A percentile compares a stretch with the other conserved stretches of the same genome.
phyloP scores from a whole-genome alignment of 331 rosid species.

The Acacia concinna region DNA sequence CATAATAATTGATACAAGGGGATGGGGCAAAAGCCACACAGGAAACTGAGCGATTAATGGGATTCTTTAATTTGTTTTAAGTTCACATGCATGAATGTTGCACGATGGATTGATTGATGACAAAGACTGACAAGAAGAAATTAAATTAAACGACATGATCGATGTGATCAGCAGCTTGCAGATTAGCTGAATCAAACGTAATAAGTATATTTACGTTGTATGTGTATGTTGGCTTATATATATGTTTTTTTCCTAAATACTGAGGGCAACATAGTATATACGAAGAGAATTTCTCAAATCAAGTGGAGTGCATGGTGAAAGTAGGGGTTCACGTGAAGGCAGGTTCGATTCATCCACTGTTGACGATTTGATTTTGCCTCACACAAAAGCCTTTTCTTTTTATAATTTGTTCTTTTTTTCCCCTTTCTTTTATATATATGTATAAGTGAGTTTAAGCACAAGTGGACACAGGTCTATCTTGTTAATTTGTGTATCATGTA shows the following conservation, averaged over 20 bases:
- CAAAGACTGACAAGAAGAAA: background rate
- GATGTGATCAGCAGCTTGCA: background rate
- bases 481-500: too few species aligned
- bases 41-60: background rate
- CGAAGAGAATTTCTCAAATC: background rate
- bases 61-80: slow-evolving; percentile 1
- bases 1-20: background rate
- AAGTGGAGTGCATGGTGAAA: background rate
- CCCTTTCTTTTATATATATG: background rate
- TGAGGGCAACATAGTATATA: background rate
- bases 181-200: background rate
- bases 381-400: too few species aligned
- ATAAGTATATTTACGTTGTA: background rate
- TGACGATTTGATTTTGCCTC: background rate
- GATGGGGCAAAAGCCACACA: background rate
- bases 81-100: slow-evolving; percentile 1
- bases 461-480: background rate
- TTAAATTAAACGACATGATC: background rate
- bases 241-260: background rate
- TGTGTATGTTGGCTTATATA: background rate
- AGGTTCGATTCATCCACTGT: slow-evolving; percentile 14
- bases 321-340: slow-evolving; percentile 3
- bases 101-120: slow-evolving; percentile 9
- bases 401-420: too few species aligned
- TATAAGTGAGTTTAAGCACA: background rate